A percentile compares a stretch with the other conserved stretches of the same genome.
These are phyloP conservation scores for Aeschynomene evenia DNA, from an alignment of 306 rosid species.

Conservation along the genomic window DNA sequence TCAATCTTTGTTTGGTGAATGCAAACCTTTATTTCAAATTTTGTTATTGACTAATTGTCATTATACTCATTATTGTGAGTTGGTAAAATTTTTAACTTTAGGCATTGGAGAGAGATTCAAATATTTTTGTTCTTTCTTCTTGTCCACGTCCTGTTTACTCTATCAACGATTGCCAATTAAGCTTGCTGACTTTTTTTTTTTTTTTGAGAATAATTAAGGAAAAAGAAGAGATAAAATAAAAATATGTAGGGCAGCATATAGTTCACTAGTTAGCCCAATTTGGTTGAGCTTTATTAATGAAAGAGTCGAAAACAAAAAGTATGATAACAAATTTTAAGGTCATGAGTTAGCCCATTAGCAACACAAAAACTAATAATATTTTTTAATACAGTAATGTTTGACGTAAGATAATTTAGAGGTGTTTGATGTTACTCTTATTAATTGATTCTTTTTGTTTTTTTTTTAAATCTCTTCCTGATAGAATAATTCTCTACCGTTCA, in stretches of 20 bases:
- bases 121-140: not conserved
- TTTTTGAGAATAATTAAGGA: not conserved
- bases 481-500: constrained; percentile 87
- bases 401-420: not conserved
- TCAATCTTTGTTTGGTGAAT: not conserved
- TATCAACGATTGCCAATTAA: not conserved
- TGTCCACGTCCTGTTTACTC: not conserved
- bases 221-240: not conserved
- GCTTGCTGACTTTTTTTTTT: not conserved
- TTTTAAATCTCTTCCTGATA: constrained; percentile 15
- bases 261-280: not conserved
- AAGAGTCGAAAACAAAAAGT: not conserved
- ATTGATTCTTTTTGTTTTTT: not conserved
- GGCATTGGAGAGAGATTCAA: not conserved
- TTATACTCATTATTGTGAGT: not conserved
- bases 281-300: not conserved
- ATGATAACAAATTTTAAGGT: too few species aligned
- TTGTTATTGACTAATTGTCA: not conserved
- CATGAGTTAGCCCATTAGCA: not conserved
- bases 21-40: not conserved
- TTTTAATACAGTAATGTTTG: too few species aligned
- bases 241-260: not conserved
- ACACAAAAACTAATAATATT: not conserved
- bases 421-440: not conserved
- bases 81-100: not conserved